Evolutionary conservation across 805 yeast species (phyloP), one percentile per base, ranked within the genome.

Genomic region (Candida hungchunana): DNA sequence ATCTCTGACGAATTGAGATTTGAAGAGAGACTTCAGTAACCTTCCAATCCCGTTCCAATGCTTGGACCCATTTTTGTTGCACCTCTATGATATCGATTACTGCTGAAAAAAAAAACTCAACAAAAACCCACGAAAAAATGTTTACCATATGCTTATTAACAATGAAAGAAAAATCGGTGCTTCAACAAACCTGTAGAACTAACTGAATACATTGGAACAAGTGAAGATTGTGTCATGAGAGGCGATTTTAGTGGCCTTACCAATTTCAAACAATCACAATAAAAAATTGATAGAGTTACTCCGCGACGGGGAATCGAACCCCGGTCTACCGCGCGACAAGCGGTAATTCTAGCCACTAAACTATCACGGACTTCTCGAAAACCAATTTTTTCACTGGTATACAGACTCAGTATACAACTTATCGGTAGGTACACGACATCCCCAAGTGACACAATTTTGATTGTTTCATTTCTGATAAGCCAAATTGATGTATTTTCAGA

Each of bases 1-100:
- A 77, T 94, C 42, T 74, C 80, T 56, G 88, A 87, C 64, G 97
- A 90, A 62, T 76, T 89, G 65, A 81, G 95, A 70, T 84, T 89
- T 50, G 97, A 89, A 66, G 97, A 90, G 67, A 84, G 96, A 68
- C 69, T 84, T 34, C 39, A 44, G 29, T 43, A 22, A 31, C 15
- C 10, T 11, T 16, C 19, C 28, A 19, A 20, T 21, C 24, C 24
- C 24, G 12, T 9, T 21, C 24, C 10, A 8, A 8, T 20, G 23
- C 8, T 11, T 20, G 10, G 23, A 20, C 16, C n/a, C n/a, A 25
- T 7, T 14, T 26, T 25, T 36, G 15, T 13, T 36, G 29, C 33
- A 34, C 33, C 26, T 16, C 18, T 34, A 35, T 30, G 31, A 33
- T n/a, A n/a, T 7, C 6, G 26, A 21, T 21, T 18, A 5, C 13